Conservation (phyloP, 2,329 filamentous ascomycete genomes). For the Cadophora gregata region DNA sequence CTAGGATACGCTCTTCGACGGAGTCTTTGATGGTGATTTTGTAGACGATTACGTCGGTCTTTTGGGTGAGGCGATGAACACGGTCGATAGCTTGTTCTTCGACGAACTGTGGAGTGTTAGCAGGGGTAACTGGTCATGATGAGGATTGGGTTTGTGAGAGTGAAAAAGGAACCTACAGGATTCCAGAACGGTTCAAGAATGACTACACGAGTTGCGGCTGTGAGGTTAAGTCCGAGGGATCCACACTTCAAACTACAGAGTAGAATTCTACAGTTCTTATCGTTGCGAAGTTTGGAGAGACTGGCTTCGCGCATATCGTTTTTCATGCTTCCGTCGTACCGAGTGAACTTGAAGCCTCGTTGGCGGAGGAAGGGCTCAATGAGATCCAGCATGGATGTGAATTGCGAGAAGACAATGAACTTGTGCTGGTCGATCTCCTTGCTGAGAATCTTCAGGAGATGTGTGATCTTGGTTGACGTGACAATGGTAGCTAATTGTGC, state of each 20-base stretch:
- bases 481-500: slow-evolving; percentile 58
- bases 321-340: slow-evolving; percentile 94
- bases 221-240: slow-evolving; percentile 90
- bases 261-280: slow-evolving; percentile 78
- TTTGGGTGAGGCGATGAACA: slow-evolving; percentile 97
- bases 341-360: slow-evolving; percentile 77
- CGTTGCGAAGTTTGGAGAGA: slow-evolving; percentile 75
- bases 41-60: slow-evolving; percentile 92
- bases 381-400: slow-evolving; percentile 97
- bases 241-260: slow-evolving; percentile 95
- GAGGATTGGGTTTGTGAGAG: not conserved
- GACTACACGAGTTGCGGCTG: slow-evolving; percentile 89
- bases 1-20: slow-evolving; percentile 94
- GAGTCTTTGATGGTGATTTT: slow-evolving; percentile 86
- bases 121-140: not conserved
- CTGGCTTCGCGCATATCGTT: slow-evolving; percentile 92
- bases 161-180: slow-evolving; percentile 52
- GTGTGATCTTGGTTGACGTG: slow-evolving; percentile 89
- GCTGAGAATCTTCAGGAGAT: slow-evolving; percentile 80
- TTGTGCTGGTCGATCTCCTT: slow-evolving; percentile 84
- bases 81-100: slow-evolving; percentile 99
- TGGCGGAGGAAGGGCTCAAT: slow-evolving; percentile 87
- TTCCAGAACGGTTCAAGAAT: slow-evolving; percentile 99
- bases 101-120: slow-evolving; percentile 70
- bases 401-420: slow-evolving; percentile 98